These are phyloP conservation scores for Camelina neglecta DNA, from an alignment of 345 rosid species.

Conservation along the genomic window DNA sequence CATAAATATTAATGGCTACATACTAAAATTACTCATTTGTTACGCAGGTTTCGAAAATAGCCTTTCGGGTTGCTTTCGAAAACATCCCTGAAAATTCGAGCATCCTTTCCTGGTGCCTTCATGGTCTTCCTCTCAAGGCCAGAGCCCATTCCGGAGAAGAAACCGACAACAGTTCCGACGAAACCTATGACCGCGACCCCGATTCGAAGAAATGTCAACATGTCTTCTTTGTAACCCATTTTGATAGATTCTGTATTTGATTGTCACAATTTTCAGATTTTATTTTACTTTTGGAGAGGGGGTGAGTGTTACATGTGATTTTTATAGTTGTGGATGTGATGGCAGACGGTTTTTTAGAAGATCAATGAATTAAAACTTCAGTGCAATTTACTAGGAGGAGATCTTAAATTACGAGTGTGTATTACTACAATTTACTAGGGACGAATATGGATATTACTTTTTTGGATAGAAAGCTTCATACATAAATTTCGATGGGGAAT, in stretches of 20 bases:
- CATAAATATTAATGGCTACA: neutral
- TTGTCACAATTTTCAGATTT: neutral
- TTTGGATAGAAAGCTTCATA: neutral
- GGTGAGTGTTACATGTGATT: slow-evolving; percentile 5
- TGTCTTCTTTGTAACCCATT: slow-evolving; percentile 13
- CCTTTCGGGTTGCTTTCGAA: slow-evolving; percentile 27
- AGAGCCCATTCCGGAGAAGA: slow-evolving; percentile 5
- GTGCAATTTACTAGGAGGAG: slow-evolving; percentile 29
- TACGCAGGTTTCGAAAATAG: slow-evolving; percentile 36
- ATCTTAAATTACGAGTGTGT: neutral
- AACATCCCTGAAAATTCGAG: slow-evolving; percentile 11
- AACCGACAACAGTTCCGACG: slow-evolving; percentile 22
- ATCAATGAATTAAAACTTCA: neutral
- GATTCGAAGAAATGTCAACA: neutral
- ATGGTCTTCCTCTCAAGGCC: neutral
- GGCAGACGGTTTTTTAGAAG: slow-evolving; percentile 23
- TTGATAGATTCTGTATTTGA: neutral
- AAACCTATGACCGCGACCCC: slow-evolving; percentile 10
- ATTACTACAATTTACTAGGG: neutral
- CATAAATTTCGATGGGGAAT: neutral
- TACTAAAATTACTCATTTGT: slow-evolving; percentile 23
- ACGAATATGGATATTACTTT: neutral
- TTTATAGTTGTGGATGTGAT: slow-evolving; percentile 19
- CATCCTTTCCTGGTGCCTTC: slow-evolving; percentile 40
- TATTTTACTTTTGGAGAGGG: neutral